Conservation (phyloP, 495 filamentous ascomycete species). For the Penicillium soppii region DNA sequence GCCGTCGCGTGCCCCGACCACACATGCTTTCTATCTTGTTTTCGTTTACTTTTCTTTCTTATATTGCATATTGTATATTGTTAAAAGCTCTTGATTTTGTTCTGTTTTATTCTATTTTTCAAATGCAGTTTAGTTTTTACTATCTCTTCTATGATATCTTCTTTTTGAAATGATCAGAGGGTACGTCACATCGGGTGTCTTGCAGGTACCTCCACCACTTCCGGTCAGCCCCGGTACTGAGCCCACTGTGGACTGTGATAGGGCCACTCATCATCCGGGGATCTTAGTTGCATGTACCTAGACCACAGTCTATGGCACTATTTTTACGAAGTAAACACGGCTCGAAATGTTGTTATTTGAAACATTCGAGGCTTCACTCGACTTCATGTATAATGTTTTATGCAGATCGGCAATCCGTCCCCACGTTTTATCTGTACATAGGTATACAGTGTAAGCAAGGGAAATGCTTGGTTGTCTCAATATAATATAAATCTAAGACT, state of each 20-base stretch:
- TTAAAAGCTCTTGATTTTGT: background rate
- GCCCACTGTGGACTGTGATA: slow-evolving; percentile 2
- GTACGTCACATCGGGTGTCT: slow-evolving; percentile 10
- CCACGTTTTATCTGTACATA: too few species aligned
- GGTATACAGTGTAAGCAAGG: too few species aligned
- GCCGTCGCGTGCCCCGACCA: background rate
- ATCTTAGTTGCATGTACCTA: slow-evolving; percentile 2
- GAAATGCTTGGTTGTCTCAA: too few species aligned
- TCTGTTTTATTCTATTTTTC: background rate
- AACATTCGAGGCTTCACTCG: too few species aligned
- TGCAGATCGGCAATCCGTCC: too few species aligned
- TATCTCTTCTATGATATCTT: background rate
- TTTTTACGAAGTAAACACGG: too few species aligned
- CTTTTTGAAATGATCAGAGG: background rate
- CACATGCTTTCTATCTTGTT: background rate
- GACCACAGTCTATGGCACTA: background rate
- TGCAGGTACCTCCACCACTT: slow-evolving; percentile 6
- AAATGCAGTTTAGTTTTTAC: background rate
- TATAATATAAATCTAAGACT: too few species aligned
- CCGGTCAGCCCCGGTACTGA: slow-evolving; percentile 9
- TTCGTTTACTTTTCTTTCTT: background rate
- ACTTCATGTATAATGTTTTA: too few species aligned
- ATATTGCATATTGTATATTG: background rate
- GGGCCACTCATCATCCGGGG: slow-evolving; percentile 2
- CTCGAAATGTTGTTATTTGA: too few species aligned